Percentiles rank a stretch among this genome's conserved stretches.
Evolutionary conservation across 2,329 filamentous ascomycete genomes (phyloP).

Genomic region (Nectriaceae sp.): DNA sequence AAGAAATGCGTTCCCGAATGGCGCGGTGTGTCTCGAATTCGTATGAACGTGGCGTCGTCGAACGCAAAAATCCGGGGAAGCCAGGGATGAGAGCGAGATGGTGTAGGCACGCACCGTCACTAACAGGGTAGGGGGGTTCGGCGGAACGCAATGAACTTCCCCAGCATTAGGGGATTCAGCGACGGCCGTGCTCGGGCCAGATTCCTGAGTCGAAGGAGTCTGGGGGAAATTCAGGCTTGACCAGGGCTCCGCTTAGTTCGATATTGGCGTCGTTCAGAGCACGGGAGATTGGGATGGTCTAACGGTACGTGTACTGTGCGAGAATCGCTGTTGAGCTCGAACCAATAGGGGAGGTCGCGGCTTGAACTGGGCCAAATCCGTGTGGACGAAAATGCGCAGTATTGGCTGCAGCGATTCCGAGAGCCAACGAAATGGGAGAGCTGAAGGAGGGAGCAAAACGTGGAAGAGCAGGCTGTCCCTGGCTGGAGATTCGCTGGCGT

Average conservation of each 20-base stretch:
- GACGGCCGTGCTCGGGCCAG: constrained; percentile 17
- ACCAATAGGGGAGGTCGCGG: constrained; percentile 16
- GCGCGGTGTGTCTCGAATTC: neutral
- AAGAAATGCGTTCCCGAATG: neutral
- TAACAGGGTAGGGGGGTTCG: constrained; percentile 26
- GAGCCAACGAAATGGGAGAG: constrained; percentile 18
- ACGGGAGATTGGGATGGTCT: constrained; percentile 20
- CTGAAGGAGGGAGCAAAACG: constrained; percentile 27
- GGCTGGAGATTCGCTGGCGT: constrained; percentile 13
- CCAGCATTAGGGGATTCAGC: too few species aligned
- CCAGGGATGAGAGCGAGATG: constrained; percentile 30
- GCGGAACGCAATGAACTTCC: constrained; percentile 27
- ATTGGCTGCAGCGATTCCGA: constrained; percentile 17
- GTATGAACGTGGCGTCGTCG: constrained; percentile 6
- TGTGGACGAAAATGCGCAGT: constrained; percentile 15
- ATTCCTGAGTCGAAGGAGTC: constrained; percentile 19
- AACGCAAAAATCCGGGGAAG: constrained; percentile 36
- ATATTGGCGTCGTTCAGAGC: constrained; percentile 27
- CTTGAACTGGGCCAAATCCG: constrained; percentile 13
- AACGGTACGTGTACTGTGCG: constrained; percentile 20
- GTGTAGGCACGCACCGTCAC: constrained; percentile 33
- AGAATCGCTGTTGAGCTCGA: constrained; percentile 9
- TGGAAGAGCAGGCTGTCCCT: constrained; percentile 20
- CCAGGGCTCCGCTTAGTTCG: constrained; percentile 24
- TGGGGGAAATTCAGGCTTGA: constrained; percentile 20